Evolutionary conservation across 352 stramenopile species (phyloP), one percentile per base, ranked within the genome.

Genomic region (Phytophthora kernoviae): DNA sequence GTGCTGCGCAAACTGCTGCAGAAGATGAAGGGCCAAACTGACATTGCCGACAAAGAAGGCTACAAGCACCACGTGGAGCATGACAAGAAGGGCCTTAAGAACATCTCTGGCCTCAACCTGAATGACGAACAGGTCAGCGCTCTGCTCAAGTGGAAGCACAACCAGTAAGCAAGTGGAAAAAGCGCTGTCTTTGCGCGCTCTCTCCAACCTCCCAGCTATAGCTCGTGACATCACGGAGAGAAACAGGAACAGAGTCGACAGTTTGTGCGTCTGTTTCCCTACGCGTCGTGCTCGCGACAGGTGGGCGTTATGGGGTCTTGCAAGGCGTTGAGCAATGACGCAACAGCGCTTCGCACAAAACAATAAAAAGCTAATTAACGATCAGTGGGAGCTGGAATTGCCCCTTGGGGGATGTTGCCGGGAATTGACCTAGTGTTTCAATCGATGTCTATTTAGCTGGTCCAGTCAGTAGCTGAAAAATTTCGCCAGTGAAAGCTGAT

Each of bases 141-240:
- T 50, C 78, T 95, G 50, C 82, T 95, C 72, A 92, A 95, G 79
- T 95, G 86, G 86, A 95, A 95, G 80, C 85, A 94, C 80, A 70
- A 92, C 63, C 81, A 91, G 62, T 93, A 93, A 74, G 58, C n/a
- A n/a, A 42, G 34, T 46, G 21, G 18, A 11, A 27, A 45, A 33
- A 14, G 18, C 32, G 49, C 43, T 52, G 26, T 24, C 18, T 49
- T 30, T 39, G 46, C 56, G 21, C 39, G 24, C 4, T 30, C 52
- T 50, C 22, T 55, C 12, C 18, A 24, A 55, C 21, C 43, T 58
- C 17, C 40, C 42, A 40, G 37, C 41, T 44, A 41, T 30, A 64
- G 20, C 40, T 48, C 30, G 54, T 55, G 51, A 30, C 47, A 55
- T 43, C 30, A 59, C 48, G 43, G 42, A n/a, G 43, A 54, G 26